Conservation (phyloP, 169 alveolate genomes). For the Eimeria necatrix region DNA sequence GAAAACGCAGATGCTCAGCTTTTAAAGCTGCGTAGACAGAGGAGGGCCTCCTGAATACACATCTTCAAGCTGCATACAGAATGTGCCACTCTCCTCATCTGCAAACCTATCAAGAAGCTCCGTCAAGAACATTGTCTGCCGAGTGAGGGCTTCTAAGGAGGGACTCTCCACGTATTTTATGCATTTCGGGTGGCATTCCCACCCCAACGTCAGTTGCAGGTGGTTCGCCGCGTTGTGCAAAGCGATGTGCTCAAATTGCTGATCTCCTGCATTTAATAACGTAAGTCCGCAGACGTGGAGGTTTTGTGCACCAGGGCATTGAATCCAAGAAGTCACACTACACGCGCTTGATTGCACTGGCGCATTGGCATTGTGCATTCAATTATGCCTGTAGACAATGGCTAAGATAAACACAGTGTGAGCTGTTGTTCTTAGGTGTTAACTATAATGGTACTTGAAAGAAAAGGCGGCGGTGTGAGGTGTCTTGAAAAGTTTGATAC, state of each 20-base stretch:
- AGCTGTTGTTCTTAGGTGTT: background rate
- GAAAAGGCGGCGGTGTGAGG: background rate
- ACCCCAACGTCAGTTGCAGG: slow-evolving; percentile 67
- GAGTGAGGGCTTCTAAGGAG: slow-evolving; percentile 65
- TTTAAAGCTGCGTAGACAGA: slow-evolving; percentile 2
- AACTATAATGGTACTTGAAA: background rate
- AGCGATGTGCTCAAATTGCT: slow-evolving; percentile 78
- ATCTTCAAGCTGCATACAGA: slow-evolving; percentile 70
- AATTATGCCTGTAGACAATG: background rate
- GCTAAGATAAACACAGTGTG: background rate
- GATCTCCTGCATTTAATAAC: slow-evolving; percentile 70
- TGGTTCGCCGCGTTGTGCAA: slow-evolving; percentile 76
- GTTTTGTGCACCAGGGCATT: background rate
- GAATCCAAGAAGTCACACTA: background rate
- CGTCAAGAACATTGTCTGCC: slow-evolving; percentile 62
- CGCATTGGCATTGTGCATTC: background rate
- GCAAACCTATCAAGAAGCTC: slow-evolving; percentile 76
- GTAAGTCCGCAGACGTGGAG: background rate
- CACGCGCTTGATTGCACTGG: background rate
- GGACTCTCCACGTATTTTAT: slow-evolving; percentile 78
- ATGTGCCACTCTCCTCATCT: slow-evolving; percentile 78
- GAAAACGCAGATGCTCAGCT: background rate
- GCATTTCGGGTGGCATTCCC: slow-evolving; percentile 79
- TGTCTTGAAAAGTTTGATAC: background rate
- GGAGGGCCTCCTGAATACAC: slow-evolving; percentile 1